Evolutionary conservation across 345 rosid species (phyloP).

Genomic region (Syzygium grande): DNA sequence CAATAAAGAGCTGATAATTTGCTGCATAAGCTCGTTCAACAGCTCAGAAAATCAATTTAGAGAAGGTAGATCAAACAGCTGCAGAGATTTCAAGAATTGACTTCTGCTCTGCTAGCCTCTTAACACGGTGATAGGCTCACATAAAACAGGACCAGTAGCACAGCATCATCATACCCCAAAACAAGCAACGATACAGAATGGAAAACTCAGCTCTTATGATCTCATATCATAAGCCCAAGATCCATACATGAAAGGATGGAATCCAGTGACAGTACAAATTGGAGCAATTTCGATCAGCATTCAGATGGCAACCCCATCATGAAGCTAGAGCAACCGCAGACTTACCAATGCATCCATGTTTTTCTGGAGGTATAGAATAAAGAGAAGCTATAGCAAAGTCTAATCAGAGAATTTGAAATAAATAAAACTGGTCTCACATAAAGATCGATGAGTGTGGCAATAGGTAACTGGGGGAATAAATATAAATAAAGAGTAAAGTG

Average conservation of each 20-base stretch:
- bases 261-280: not conserved
- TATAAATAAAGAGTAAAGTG: not conserved
- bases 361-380: not conserved
- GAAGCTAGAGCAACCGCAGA: not conserved
- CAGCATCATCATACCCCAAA: not conserved
- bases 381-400: not conserved
- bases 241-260: not conserved
- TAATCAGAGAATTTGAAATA: not conserved
- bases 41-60: not conserved
- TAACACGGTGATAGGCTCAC: not conserved
- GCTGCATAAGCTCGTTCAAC: not conserved
- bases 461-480: not conserved
- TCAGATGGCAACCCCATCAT: not conserved
- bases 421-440: not conserved
- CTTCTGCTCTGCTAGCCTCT: not conserved
- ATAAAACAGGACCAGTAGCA: not conserved
- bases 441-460: not conserved
- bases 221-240: not conserved
- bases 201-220: not conserved
- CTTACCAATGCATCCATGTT: not conserved
- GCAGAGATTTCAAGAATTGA: not conserved
- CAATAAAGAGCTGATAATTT: not conserved
- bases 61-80: not conserved
- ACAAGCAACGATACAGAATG: not conserved
- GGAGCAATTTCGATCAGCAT: not conserved